phyloP scores from a whole-genome alignment of 2,329 filamentous ascomycete genomes.

The Ceratocystis albifundus region DNA sequence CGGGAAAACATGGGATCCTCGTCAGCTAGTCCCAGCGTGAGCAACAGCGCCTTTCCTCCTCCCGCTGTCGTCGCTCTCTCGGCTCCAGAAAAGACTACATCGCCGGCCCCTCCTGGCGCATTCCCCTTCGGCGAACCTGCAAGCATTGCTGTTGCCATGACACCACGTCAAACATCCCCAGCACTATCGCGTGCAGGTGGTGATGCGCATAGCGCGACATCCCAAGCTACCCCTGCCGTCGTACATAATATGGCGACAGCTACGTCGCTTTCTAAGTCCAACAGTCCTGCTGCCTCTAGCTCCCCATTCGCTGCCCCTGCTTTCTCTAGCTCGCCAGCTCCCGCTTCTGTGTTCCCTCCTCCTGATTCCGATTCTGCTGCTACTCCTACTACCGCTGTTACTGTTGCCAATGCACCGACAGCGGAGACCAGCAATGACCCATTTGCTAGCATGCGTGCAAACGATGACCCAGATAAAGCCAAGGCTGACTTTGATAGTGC shows the following conservation, averaged over 20 bases:
- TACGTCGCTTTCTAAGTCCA: constrained; percentile 24
- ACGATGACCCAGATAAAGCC: constrained; percentile 45
- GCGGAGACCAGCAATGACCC: constrained; percentile 9
- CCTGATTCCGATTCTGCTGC: constrained; percentile 22
- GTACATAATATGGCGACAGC: constrained; percentile 27
- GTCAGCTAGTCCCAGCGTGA: constrained; percentile 32
- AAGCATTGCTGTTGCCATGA: constrained; percentile 43
- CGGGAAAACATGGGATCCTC: constrained; percentile 46
- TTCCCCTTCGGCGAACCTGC: constrained; percentile 43
- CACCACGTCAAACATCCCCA: constrained; percentile 66
- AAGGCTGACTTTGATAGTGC: constrained; percentile 79
- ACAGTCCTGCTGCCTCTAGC: constrained; percentile 18
- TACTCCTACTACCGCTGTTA: constrained; percentile 11
- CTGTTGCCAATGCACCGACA: not conserved
- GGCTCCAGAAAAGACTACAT: constrained; percentile 14
- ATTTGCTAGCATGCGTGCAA: constrained; percentile 33
- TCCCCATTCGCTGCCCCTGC: constrained; percentile 17
- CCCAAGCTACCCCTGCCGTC: constrained; percentile 28
- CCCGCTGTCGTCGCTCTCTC: not conserved
- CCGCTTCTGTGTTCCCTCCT: constrained; percentile 24
- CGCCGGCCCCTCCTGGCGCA: constrained; percentile 29
- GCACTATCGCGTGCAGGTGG: constrained; percentile 44
- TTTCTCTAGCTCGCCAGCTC: constrained; percentile 3
- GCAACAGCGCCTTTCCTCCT: constrained; percentile 4
- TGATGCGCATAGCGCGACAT: constrained; percentile 18